A percentile compares a stretch with the other conserved stretches of the same genome.
phyloP scores from a whole-genome alignment of 202 grass and related monocot genomes.

The Alloteropsis angusta region DNA sequence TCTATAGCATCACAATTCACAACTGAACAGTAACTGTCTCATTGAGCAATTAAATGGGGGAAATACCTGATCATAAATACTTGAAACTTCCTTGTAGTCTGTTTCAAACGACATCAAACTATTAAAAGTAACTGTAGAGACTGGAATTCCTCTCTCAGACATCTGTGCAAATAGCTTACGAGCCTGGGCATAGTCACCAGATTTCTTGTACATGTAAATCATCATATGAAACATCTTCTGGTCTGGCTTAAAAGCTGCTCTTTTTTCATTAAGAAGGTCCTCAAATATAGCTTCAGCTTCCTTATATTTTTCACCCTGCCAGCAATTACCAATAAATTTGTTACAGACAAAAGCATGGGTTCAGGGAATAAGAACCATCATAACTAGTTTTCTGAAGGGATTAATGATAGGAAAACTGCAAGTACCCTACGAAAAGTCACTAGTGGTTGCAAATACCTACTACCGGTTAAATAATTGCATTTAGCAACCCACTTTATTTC shows the following conservation, averaged over 20 bases:
- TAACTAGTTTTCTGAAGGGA: not conserved
- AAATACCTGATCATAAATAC: constrained; percentile 94
- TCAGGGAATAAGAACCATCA: constrained; percentile 2
- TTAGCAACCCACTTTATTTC: not conserved
- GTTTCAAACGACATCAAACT: constrained; percentile 96
- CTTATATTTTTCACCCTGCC: constrained; percentile 60
- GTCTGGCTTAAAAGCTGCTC: constrained; percentile 72
- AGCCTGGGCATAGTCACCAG: constrained; percentile 61
- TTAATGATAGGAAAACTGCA: not conserved
- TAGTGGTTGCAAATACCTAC: not conserved
- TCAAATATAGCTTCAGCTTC: constrained; percentile 78
- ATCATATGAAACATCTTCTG: constrained; percentile 99
- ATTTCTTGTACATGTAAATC: constrained; percentile 98
- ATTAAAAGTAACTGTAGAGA: constrained; percentile 82
- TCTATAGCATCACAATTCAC: not conserved
- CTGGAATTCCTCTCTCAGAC: constrained; percentile 68
- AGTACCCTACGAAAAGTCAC: not conserved
- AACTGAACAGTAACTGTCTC: not conserved
- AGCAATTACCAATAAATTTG: constrained; percentile 26
- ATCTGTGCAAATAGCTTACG: constrained; percentile 70
- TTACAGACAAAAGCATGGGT: not conserved
- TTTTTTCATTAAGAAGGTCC: constrained; percentile 72
- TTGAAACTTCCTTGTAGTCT: constrained; percentile 90
- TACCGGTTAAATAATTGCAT: not conserved
- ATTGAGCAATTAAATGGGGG: constrained; percentile 10